A percentile compares a stretch with the other conserved stretches of the same genome.
phyloP scores from a whole-genome alignment of 1,284 basidiomycete species.

The Gymnopus androsaceus region DNA sequence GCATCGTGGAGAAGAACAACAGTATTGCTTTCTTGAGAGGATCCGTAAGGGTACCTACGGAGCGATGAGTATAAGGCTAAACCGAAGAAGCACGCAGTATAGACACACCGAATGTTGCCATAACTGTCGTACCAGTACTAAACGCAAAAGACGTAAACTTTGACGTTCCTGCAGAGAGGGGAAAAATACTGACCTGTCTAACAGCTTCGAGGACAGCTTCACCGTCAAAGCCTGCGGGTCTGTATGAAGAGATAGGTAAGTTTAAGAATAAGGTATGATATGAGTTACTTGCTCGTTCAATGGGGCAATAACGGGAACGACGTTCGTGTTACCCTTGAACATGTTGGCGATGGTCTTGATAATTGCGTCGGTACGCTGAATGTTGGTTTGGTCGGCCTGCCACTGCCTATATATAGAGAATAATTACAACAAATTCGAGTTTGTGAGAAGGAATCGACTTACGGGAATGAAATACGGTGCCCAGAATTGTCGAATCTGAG shows the following conservation, averaged over 20 bases:
- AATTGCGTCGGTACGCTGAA: conserved; percentile 70
- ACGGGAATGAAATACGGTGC: conserved; percentile 60
- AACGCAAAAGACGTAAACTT: too few relatives aligned
- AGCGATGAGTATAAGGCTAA: background rate
- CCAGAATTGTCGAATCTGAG: conserved; percentile 89
- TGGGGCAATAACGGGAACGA: conserved; percentile 75
- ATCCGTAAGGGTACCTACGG: conserved; percentile 52
- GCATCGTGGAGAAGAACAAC: conserved; percentile 83
- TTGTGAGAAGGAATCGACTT: conserved; percentile 20
- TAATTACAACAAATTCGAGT: background rate
- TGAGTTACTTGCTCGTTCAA: conserved; percentile 68
- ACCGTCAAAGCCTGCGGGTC: conserved; percentile 78
- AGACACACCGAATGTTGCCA: conserved; percentile 69
- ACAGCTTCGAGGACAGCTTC: conserved; percentile 54
- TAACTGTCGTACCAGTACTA: conserved; percentile 78
- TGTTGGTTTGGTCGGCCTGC: conserved; percentile 68
- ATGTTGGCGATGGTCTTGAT: conserved; percentile 65
- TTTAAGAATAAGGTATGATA: background rate
- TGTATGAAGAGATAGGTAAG: conserved; percentile 30
- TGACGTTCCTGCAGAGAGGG: too few relatives aligned
- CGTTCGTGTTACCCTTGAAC: conserved; percentile 55
- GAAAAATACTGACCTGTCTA: too few relatives aligned
- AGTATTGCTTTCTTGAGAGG: conserved; percentile 57
- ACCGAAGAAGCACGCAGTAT: too few relatives aligned
- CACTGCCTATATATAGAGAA: conserved; percentile 48